phyloP scores from a whole-genome alignment of 768 basidiomycete genomes.

The Crucibulum laeve region DNA sequence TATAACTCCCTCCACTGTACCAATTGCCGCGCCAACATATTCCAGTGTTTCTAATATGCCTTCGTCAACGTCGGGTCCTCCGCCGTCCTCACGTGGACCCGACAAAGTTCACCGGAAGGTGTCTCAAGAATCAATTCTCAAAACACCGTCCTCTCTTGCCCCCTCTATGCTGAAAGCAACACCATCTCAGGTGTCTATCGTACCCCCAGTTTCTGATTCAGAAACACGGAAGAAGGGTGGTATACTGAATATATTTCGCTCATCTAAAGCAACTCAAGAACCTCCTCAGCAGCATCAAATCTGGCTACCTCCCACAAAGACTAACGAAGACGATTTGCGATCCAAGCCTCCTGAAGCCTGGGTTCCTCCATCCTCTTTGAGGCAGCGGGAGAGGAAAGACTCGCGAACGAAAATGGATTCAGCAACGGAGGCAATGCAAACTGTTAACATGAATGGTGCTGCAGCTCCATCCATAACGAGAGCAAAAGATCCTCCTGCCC shows the following conservation, averaged over 20 bases:
- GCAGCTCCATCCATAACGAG: constrained; percentile 20
- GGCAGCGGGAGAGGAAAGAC: too few relatives aligned
- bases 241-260: constrained; percentile 31
- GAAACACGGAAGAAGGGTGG: constrained; percentile 32
- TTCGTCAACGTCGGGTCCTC: too few relatives aligned
- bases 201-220: constrained; percentile 34
- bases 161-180: constrained; percentile 41
- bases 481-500: constrained; percentile 22
- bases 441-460: neutral
- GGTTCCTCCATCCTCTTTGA: too few relatives aligned
- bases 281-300: constrained; percentile 18
- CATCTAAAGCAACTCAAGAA: constrained; percentile 15
- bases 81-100: neutral
- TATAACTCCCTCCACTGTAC: too few relatives aligned
- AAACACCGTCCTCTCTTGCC: constrained; percentile 64
- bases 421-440: too few relatives aligned
- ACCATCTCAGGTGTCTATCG: constrained; percentile 31
- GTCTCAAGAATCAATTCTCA: constrained; percentile 50
- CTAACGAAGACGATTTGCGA: too few relatives aligned
- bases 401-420: too few relatives aligned
- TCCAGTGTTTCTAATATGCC: too few relatives aligned
- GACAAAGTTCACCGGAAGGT: constrained; percentile 23
- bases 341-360: too few relatives aligned
- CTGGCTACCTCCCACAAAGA: constrained; percentile 16
- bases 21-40: too few relatives aligned